Conservation (phyloP, 208 protist genomes). For the Acanthamoeba triangularis region DNA sequence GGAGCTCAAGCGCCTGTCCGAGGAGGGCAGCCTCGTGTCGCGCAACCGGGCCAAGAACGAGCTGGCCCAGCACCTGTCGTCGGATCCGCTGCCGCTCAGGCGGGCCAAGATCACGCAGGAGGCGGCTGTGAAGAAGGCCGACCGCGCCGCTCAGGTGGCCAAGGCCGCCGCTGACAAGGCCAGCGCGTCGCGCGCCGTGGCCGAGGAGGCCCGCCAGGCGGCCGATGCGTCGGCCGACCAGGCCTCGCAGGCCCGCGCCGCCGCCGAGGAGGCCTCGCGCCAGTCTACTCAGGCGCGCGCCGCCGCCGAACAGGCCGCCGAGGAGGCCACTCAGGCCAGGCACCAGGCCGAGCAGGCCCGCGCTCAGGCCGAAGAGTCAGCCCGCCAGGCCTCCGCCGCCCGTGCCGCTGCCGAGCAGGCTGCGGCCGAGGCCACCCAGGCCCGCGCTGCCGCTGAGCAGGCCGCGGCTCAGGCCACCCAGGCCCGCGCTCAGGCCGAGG, state of each 20-base stretch:
- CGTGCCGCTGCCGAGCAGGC: too few species aligned
- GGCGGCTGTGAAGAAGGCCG: constrained; percentile 74
- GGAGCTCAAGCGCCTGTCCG: constrained; percentile 19
- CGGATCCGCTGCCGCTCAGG: constrained; percentile 13
- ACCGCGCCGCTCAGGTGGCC: constrained; percentile 65
- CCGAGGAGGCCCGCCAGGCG: neutral
- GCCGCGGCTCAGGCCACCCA: too few species aligned
- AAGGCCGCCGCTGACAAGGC: constrained; percentile 69
- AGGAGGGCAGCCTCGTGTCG: constrained; percentile 63
- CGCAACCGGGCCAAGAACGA: constrained; percentile 71
- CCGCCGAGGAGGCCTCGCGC: constrained; percentile 1
- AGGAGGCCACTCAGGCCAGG: neutral
- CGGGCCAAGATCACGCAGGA: constrained; percentile 31
- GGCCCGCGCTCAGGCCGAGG: too few species aligned
- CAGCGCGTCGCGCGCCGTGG: neutral
- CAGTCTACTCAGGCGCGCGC: too few species aligned
- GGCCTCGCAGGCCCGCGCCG: constrained; percentile 8
- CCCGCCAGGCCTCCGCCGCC: too few species aligned
- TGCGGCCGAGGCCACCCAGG: too few species aligned
- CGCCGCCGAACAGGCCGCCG: too few species aligned
- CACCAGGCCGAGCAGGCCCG: neutral
- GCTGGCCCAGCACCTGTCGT: constrained; percentile 18
- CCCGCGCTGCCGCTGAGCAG: too few species aligned
- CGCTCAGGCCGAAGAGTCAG: neutral
- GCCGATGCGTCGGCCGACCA: constrained; percentile 30